Evolutionary conservation across 2,329 filamentous ascomycete species (phyloP), one percentile per base, ranked within the genome.

Genomic region (Fusarium neocosmosporiellum): DNA sequence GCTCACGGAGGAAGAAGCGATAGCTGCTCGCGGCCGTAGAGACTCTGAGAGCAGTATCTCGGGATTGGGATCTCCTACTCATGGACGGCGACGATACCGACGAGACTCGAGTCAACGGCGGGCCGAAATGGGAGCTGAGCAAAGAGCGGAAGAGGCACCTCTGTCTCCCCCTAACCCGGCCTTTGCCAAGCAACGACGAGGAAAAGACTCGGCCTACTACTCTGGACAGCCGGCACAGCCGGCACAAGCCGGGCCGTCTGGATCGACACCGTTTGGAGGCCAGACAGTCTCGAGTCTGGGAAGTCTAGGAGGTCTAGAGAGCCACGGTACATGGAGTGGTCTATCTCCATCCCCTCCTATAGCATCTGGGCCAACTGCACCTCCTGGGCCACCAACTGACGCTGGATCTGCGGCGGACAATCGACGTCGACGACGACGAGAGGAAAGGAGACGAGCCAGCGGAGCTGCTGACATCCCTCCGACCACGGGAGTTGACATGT

Each of bases 151-250:
- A 50, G 80, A 78, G 22, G 76, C 80, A 9, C 83, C 86, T 7
- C 78, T 90, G 2, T 86, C 85, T 13, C 89, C 89, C 2, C 89
- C 90, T 0, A 86, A 87, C 64, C 88, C 90, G 11, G 84, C 88
- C 7, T 90, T 89, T 75, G 87, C 88, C 7, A 86, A 84, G 46
- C 85, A 85, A 1, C 82, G 83, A 66, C 84, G 85, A 75, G 83
- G 80, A 13, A 91, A 91, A 75, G 90, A 92, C 76, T 90, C 88
- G 50, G 88, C 88, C 10, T 91, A 91, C 75, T 91, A 90, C 76
- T 89, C 88, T 4, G 88, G 88, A n/a, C 78, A 79, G 54, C 75
- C 72, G 10, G 72, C 84, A n/a, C 78, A 79, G 54, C 75, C 72
- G 10, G 72, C 84, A 4, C 84, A 84, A 18, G 82, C 84, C n/a